These are phyloP conservation scores for Aspergillaceae sp. DNA, from an alignment of 2,329 filamentous ascomycete species.

Conservation along the genomic window DNA sequence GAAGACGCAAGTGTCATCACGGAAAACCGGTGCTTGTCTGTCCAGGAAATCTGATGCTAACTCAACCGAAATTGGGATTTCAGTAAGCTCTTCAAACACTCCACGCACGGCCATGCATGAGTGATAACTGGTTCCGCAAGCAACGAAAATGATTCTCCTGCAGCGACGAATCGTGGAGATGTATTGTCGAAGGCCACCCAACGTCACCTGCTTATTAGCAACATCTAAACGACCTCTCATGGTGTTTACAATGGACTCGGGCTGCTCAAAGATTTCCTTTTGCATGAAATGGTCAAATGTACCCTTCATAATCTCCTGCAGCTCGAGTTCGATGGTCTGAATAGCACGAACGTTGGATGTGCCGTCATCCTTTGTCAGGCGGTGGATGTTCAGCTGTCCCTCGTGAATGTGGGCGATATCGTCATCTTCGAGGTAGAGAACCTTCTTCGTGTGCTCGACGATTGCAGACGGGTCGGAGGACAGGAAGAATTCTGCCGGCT, in stretches of 20 bases:
- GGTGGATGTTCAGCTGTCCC: conserved; percentile 97
- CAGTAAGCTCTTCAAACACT: conserved; percentile 93
- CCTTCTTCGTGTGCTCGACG: conserved; percentile 99
- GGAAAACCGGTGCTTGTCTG: conserved; percentile 93
- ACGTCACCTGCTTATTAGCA: conserved; percentile 86
- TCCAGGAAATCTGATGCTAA: conserved; percentile 97
- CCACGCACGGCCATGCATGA: conserved; percentile 99
- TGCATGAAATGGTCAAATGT: conserved; percentile 99
- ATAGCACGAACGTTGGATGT: conserved; percentile 96
- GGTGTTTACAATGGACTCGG: conserved; percentile 97
- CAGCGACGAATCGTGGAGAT: conserved; percentile 94
- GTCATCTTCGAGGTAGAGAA: conserved; percentile 98
- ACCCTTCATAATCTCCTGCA: conserved; percentile 99
- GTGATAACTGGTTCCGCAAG: conserved; percentile 96
- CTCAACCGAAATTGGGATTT: conserved; percentile 96
- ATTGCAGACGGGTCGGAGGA: conserved; percentile 98
- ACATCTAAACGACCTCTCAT: conserved; percentile 97
- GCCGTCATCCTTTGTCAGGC: conserved; percentile 91
- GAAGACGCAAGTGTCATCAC: conserved; percentile 97
- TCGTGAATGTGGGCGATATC: conserved; percentile 99
- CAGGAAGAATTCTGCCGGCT: conserved; percentile 98
- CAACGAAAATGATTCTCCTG: conserved; percentile 96
- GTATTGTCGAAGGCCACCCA: conserved; percentile 93
- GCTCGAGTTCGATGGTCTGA: conserved; percentile 95
- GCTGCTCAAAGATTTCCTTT: conserved; percentile 99